Base-by-base conservation (phyloP, 202 grass and related monocot species). In the Musa balbisiana region DNA sequence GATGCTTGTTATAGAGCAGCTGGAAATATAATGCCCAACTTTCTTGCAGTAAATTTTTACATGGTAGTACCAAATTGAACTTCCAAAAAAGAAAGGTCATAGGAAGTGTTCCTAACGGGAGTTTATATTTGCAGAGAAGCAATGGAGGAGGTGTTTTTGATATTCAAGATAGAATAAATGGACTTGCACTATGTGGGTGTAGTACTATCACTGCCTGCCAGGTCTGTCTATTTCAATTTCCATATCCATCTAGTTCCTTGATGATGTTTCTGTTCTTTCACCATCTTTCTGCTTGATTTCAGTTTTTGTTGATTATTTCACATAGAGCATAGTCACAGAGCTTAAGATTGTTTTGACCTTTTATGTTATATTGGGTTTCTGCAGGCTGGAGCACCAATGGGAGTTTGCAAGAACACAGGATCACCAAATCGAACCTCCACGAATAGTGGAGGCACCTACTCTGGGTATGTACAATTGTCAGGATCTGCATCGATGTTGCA, bases 111-210 rank as follows among this genome's bases (percentile, higher is more conserved):
- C 66, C 78, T 81, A 80, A 85, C 22, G 52, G 53, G 65, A 50
- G 54, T 49, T 63, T 23, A 29, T 79, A 69, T 84, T 66, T 84
- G 73, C 88, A 98, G 94, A 75, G 91, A 85, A 98, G 94, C 64
- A 63, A 92, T 73, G 94, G 91, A 54, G 87, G 87, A 54, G 94
- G 94, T 72, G 77, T 89, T 81, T 98, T 98, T 53, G 88, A 86
- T 82, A 84, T 98, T 78, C 88, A 93, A 85, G 94, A 98, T 76
- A 87, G 88, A 81, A 92, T 93, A 72, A 98, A 98, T 79, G 94
- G 94, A 26, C 77, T 91, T 25, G 80, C 85, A 1, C 76, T 98
- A 63, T 98, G 94, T 78, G 88, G 91, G 68, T 98, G 94, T 64
- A 86, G 86, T 75, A 83, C 76, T 27, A 81, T 98, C 73, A 80